phyloP scores from a whole-genome alignment of 352 stramenopile species.

The Pythium brassicae region DNA sequence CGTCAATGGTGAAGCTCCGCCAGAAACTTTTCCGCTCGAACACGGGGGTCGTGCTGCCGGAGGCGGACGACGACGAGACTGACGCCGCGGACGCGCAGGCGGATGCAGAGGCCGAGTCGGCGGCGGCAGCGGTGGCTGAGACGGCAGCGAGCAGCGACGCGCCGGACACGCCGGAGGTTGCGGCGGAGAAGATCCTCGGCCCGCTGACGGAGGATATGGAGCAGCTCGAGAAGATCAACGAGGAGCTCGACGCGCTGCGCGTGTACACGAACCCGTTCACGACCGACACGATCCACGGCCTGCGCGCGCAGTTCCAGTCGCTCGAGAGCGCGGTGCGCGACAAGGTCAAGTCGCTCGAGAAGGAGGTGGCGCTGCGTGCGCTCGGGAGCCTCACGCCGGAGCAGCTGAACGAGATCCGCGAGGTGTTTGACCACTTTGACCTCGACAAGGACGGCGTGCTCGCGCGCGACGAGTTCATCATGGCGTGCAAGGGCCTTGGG shows the following conservation, averaged over 20 bases:
- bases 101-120: conserved; percentile 4
- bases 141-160: conserved; percentile 8
- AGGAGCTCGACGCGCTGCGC: conserved; percentile 72
- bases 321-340: conserved; percentile 74
- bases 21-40: conserved; percentile 66
- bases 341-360: conserved; percentile 86
- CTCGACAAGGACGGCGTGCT: conserved; percentile 83
- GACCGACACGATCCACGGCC: conserved; percentile 86
- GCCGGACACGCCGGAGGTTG: conserved; percentile 8
- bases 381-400: conserved; percentile 78
- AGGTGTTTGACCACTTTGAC: conserved; percentile 91
- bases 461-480: conserved; percentile 87
- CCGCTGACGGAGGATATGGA: conserved; percentile 78
- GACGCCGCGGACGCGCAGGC: not conserved
- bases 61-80: conserved; percentile 14
- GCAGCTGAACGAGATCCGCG: conserved; percentile 85
- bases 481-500: conserved; percentile 86
- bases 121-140: not conserved
- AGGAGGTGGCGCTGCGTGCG: conserved; percentile 82
- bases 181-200: conserved; percentile 24
- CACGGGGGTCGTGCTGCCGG: conserved; percentile 35
- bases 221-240: conserved; percentile 76
- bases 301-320: conserved; percentile 82
- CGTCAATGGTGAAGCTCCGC: conserved; percentile 70
- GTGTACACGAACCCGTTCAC: conserved; percentile 89